Evolutionary conservation across 805 yeast genomes (phyloP).

Genomic region (Saccharomyces jurei): DNA sequence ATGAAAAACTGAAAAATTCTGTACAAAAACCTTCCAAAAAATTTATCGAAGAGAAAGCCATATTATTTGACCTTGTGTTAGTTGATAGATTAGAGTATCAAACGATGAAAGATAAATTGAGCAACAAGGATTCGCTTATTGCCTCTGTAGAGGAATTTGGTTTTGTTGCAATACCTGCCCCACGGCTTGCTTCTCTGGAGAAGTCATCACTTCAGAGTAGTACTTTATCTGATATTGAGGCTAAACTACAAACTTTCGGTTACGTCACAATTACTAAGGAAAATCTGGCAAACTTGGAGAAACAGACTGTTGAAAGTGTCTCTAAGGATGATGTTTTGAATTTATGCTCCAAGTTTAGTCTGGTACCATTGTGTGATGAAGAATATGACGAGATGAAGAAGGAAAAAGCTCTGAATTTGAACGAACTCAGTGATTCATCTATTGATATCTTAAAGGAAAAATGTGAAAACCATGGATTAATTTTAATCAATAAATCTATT

Average conservation of each 20-base stretch:
- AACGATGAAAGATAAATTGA: constrained; percentile 4
- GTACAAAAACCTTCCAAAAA: constrained; percentile 19
- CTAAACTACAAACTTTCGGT: constrained; percentile 8
- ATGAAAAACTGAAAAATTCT: constrained; percentile 13
- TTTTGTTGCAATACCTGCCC: constrained; percentile 10
- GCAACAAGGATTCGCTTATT: constrained; percentile 6
- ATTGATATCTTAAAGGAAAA: constrained; percentile 2
- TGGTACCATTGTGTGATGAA: constrained; percentile 7
- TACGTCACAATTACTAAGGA: constrained; percentile 7
- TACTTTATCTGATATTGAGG: constrained; percentile 5
- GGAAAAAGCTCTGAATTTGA: neutral
- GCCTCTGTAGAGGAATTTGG: constrained; percentile 11
- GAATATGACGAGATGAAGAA: constrained; percentile 10
- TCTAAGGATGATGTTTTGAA: constrained; percentile 8
- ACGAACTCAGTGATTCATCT: neutral
- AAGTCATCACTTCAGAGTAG: constrained; percentile 3
- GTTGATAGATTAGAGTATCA: constrained; percentile 12
- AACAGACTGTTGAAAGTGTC: constrained; percentile 5
- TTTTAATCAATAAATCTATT: constrained; percentile 5
- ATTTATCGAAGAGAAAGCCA: constrained; percentile 18
- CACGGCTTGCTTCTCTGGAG: constrained; percentile 7
- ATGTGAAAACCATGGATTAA: neutral
- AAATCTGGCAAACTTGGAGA: constrained; percentile 3
- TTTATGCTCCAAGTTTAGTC: constrained; percentile 12
- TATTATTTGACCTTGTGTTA: constrained; percentile 5